Evolutionary conservation across 148 eudicot genomes (phyloP).

Genomic region (Vaccinium myrtillus): DNA sequence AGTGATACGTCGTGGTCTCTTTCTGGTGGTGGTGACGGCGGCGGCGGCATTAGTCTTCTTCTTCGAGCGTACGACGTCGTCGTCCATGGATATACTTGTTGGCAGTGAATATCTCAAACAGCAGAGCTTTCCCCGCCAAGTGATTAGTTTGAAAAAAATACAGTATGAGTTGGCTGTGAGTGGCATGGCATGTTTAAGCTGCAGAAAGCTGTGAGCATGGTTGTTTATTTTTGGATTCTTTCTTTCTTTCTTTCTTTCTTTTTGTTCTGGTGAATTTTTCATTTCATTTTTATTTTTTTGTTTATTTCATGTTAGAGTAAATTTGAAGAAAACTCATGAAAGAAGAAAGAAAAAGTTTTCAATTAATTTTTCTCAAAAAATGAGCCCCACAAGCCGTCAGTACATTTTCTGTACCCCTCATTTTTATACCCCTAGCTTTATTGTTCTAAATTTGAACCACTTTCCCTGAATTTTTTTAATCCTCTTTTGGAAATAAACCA

Average conservation of each 20-base stretch:
- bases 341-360: neutral
- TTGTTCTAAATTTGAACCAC: too few species aligned
- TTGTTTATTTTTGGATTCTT: neutral
- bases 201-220: neutral
- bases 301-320: neutral
- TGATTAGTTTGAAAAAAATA: conserved; percentile 14
- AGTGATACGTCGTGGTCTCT: conserved; percentile 18
- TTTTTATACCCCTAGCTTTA: too few species aligned
- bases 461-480: too few species aligned
- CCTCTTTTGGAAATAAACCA: too few species aligned
- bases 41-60: conserved; percentile 1
- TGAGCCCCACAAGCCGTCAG: too few species aligned
- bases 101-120: neutral
- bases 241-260: too few species aligned
- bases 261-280: neutral
- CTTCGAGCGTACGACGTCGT: neutral
- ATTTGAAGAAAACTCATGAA: neutral
- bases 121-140: conserved; percentile 9
- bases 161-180: neutral
- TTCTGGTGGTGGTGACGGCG: neutral
- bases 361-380: too few species aligned
- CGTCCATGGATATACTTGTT: conserved; percentile 13
- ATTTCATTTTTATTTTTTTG: too few species aligned
- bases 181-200: neutral
- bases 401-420: too few species aligned